Evolutionary conservation across 805 yeast genomes (phyloP), one percentile per base, ranked within the genome.

Genomic region (Wickerhamiella cacticola): DNA sequence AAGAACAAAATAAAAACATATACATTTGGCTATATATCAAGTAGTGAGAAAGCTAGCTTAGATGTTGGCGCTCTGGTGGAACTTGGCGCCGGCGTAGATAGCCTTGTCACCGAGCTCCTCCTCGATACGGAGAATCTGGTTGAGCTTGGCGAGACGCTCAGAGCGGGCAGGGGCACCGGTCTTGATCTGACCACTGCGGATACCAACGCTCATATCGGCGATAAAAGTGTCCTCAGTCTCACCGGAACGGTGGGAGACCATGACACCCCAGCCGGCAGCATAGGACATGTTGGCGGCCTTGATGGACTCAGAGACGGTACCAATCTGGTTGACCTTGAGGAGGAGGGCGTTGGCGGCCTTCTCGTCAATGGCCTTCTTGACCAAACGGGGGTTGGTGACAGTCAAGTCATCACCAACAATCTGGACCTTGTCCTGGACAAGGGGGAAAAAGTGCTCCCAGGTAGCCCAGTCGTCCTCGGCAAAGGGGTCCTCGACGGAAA

Each of bases 101-200:
- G 96, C 96, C 79, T 87, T 86, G 82, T 78, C 88, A 68, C 96
- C 97, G 67, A 89, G 82, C 76, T 84, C 94, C 77, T 89, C 95
- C 79, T 92, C 97, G 65, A 89, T 89, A 76, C 97, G 85, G 71
- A 89, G 79, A 71, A 89, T 80, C 79, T 89, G 96, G 88, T 89
- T 89, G 71, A 82, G 80, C 78, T 89, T 89, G 70, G 97, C 97
- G 72, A 92, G 82, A 82, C 98, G 89, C 79, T 89, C 98, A 60
- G 96, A 85, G 78, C 98, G 88, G 62, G 96, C 95, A 68, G 97
- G 97, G 68, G 98, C 97, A 81, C 98, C 98, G 61, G 96, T 85
- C 88, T 89, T 89, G 74, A 89, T 84, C 79, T 89, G 97, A 70
- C 96, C 98, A 59, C 94, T 64, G 81, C 96, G 86, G 71, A 89